Evolutionary conservation across 1,139 yeast genomes (phyloP).

Genomic region (Candida buenavistaensis): DNA sequence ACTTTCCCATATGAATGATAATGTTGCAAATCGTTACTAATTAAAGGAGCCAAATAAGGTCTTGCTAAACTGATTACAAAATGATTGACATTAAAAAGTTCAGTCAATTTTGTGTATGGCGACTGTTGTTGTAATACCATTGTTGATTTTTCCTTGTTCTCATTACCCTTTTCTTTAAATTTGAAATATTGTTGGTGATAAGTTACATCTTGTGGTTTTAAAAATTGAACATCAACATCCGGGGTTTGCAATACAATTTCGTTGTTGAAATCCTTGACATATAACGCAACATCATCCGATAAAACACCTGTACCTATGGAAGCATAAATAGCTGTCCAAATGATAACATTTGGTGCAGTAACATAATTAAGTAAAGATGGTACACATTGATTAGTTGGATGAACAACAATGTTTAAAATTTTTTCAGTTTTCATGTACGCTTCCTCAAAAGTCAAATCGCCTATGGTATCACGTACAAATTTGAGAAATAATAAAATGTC

Average conservation of each 20-base stretch:
- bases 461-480: conserved; percentile 75
- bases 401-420: conserved; percentile 83
- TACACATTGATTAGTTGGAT: conserved; percentile 70
- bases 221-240: conserved; percentile 32
- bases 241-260: conserved; percentile 49
- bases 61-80: conserved; percentile 87
- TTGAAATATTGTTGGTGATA: conserved; percentile 43
- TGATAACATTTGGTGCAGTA: conserved; percentile 91
- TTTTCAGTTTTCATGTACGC: conserved; percentile 85
- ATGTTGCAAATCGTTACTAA: conserved; percentile 80
- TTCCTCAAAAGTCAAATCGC: conserved; percentile 88
- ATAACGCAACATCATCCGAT: conserved; percentile 59
- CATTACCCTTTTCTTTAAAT: conserved; percentile 17
- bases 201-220: conserved; percentile 50
- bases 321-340: conserved; percentile 81
- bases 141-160: conserved; percentile 1
- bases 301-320: conserved; percentile 71
- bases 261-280: conserved; percentile 68
- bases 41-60: conserved; percentile 88
- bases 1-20: conserved; percentile 38
- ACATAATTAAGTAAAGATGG: conserved; percentile 84
- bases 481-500: conserved; percentile 78
- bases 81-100: conserved; percentile 90
- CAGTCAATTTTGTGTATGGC: conserved; percentile 87
- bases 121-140: conserved; percentile 36